Conservation (phyloP, 2,329 filamentous ascomycete genomes). For the Stromatinia cepivora region DNA sequence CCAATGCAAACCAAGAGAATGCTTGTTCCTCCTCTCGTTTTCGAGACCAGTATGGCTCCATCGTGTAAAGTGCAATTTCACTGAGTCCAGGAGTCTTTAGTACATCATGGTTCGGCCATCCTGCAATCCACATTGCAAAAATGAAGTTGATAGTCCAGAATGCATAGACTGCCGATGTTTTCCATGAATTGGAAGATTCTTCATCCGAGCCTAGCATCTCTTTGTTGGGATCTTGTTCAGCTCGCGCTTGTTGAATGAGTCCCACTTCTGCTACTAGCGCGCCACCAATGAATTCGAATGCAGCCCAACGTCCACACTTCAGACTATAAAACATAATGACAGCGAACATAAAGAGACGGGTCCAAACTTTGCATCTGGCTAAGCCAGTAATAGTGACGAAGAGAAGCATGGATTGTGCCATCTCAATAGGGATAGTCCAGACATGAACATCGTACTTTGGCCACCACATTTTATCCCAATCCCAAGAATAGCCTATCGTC, state of each 20-base stretch:
- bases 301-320: conserved; percentile 33
- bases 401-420: conserved; percentile 38
- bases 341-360: conserved; percentile 32
- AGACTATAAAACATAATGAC: conserved; percentile 35
- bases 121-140: conserved; percentile 36
- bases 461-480: conserved; percentile 24
- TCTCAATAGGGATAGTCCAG: conserved; percentile 41
- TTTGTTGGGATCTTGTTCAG: conserved; percentile 25
- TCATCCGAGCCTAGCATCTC: conserved; percentile 7
- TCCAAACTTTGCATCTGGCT: conserved; percentile 32
- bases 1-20: conserved; percentile 37
- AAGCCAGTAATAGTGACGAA: conserved; percentile 36
- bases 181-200: conserved; percentile 14
- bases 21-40: conserved; percentile 29
- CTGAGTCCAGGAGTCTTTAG: conserved; percentile 33
- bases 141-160: conserved; percentile 37
- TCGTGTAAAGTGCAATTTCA: conserved; percentile 33
- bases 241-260: conserved; percentile 39
- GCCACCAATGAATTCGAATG: conserved; percentile 49
- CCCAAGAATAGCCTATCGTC: conserved; percentile 21
- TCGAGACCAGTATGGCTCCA: conserved; percentile 31
- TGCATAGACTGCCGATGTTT: conserved; percentile 18
- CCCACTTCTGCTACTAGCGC: conserved; percentile 49
- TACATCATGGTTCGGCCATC: conserved; percentile 37
- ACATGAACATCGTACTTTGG: conserved; percentile 26